A percentile compares a stretch with the other conserved stretches of the same genome.
Evolutionary conservation across 2,329 filamentous ascomycete species (phyloP).

Genomic region (Triangularia verruculosa): DNA sequence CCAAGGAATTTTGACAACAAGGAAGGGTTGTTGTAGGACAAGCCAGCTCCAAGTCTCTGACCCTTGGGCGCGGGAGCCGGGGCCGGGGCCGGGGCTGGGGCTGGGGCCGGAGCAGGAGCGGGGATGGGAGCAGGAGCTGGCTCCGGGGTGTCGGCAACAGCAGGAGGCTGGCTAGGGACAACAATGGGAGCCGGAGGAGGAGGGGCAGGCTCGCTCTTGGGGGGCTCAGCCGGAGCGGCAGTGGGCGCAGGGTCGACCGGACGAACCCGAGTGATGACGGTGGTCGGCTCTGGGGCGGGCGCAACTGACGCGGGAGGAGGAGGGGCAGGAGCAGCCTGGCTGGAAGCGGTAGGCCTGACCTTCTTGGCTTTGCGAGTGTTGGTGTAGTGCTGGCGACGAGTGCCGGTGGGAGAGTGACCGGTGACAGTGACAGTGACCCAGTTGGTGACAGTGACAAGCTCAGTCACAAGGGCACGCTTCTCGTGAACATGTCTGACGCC

Average conservation of each 20-base stretch:
- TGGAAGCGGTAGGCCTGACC: conserved; percentile 12
- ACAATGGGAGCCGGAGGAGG: conserved; percentile 10
- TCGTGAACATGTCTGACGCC: conserved; percentile 36
- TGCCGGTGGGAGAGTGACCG: conserved; percentile 26
- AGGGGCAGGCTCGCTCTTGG: conserved; percentile 6
- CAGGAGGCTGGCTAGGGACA: conserved; percentile 15
- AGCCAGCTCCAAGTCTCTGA: conserved; percentile 51
- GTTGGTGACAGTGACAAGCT: conserved; percentile 36
- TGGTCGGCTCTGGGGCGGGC: conserved; percentile 20
- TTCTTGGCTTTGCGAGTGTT: conserved; percentile 15
- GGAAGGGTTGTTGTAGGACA: conserved; percentile 62
- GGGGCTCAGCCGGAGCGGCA: conserved; percentile 9
- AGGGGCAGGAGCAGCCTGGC: conserved; percentile 10
- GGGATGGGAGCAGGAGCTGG: conserved; percentile 10
- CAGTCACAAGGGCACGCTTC: conserved; percentile 35
- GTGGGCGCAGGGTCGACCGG: conserved; percentile 15
- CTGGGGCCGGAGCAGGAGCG: conserved; percentile 20
- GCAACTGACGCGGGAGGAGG: conserved; percentile 9
- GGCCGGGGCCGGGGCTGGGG: conserved; percentile 27
- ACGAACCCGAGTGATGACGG: conserved; percentile 21
- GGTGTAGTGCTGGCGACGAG: conserved; percentile 23
- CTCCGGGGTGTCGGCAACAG: conserved; percentile 3
- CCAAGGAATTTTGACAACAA: conserved; percentile 51
- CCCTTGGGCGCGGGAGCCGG: conserved; percentile 25
- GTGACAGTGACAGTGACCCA: conserved; percentile 45